Percentiles rank a stretch among this genome's conserved stretches.
These are phyloP conservation scores for Phoma sp. DNA, from an alignment of 2,329 filamentous ascomycete species.

Conservation along the genomic window DNA sequence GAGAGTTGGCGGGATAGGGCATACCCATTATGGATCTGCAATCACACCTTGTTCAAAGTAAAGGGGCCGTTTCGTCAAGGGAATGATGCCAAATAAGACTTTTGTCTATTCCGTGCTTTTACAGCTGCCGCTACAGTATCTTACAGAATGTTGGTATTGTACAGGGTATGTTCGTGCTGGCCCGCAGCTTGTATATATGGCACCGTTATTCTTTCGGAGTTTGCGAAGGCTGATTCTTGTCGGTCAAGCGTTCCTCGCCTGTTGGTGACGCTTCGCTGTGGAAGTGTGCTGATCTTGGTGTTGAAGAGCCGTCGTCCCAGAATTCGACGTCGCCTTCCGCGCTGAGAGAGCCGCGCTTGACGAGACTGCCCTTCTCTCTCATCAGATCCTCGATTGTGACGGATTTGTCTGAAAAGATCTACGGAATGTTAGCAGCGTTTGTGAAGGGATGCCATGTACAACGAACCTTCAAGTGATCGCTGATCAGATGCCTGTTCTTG, in stretches of 20 bases:
- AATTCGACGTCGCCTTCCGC: constrained; percentile 90
- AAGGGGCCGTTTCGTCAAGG: background rate
- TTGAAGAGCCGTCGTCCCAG: constrained; percentile 73
- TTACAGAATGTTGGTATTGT: constrained; percentile 14
- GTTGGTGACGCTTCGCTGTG: constrained; percentile 37
- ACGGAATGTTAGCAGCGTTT: constrained; percentile 5
- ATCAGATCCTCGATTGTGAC: constrained; percentile 80
- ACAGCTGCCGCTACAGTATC: constrained; percentile 5
- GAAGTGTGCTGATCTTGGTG: constrained; percentile 43
- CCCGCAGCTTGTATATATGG: constrained; percentile 1
- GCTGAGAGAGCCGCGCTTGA: constrained; percentile 73
- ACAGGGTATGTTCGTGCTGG: constrained; percentile 15
- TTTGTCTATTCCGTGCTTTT: constrained; percentile 7
- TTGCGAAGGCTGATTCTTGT: constrained; percentile 20
- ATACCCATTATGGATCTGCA: background rate
- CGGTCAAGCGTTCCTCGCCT: constrained; percentile 30
- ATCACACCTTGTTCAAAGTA: background rate
- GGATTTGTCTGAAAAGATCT: constrained; percentile 74
- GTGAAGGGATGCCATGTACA: no score
- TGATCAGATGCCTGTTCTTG: constrained; percentile 87
- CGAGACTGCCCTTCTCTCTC: constrained; percentile 73
- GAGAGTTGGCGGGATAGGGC: background rate
- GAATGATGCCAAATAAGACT: background rate
- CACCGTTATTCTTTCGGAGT: constrained; percentile 19
- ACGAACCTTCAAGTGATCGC: constrained; percentile 76